Conservation (phyloP, 164 flowering plant species). For the Liquidambar formosana region DNA sequence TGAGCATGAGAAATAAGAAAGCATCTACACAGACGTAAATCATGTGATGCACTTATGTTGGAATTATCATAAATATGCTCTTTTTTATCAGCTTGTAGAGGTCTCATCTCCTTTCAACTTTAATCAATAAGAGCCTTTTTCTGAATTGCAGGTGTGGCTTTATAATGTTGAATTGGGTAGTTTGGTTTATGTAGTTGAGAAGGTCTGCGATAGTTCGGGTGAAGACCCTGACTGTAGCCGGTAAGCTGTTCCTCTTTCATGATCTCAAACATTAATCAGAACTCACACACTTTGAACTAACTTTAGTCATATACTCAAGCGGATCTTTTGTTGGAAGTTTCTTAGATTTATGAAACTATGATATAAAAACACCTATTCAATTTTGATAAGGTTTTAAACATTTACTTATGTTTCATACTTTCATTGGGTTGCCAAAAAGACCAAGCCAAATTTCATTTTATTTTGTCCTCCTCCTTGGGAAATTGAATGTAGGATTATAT, state of each 20-base stretch:
- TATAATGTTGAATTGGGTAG: conserved; percentile 62
- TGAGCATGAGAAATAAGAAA: no score
- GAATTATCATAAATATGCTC: not conserved
- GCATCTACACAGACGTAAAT: no score
- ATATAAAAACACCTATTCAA: not conserved
- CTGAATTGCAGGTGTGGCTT: conserved; percentile 78
- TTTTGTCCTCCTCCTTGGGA: not conserved
- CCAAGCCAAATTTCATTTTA: not conserved
- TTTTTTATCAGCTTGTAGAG: not conserved
- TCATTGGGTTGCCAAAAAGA: not conserved
- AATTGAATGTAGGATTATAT: not conserved
- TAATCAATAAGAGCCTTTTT: not conserved
- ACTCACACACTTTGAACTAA: not conserved
- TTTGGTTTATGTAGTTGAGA: conserved; percentile 64
- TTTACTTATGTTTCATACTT: not conserved
- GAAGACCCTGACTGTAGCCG: conserved; percentile 97
- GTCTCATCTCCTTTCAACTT: not conserved
- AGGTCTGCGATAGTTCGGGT: conserved; percentile 89
- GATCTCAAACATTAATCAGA: not conserved
- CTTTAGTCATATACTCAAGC: no score
- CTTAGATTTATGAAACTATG: not conserved
- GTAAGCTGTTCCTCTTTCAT: conserved; percentile 26
- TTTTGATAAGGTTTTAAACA: not conserved
- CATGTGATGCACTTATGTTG: not conserved
- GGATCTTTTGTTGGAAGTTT: no score